Evolutionary conservation across 1,284 basidiomycete genomes (phyloP).

Genomic region (Ganoderma lucidum): DNA sequence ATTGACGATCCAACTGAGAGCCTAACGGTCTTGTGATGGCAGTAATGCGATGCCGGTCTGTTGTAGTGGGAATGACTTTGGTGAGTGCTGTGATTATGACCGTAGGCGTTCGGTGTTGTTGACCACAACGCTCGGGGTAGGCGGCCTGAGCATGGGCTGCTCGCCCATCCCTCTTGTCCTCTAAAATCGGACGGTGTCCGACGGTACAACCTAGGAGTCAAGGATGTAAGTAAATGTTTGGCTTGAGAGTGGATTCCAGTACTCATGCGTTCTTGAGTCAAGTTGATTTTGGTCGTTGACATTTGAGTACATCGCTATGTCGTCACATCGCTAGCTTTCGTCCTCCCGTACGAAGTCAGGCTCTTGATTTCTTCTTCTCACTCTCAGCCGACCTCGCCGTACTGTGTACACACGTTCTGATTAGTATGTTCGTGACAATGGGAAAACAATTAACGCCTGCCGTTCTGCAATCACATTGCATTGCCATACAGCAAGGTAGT

Average conservation of each 20-base stretch:
- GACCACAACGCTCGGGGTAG: conserved; percentile 3
- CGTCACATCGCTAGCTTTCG: conserved; percentile 23
- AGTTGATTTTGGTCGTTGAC: neutral
- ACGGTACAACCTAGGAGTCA: neutral
- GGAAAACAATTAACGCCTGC: neutral
- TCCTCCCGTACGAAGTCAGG: conserved; percentile 17
- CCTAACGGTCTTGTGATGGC: neutral
- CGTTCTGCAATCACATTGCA: neutral
- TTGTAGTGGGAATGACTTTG: conserved; percentile 26
- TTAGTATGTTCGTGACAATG: neutral
- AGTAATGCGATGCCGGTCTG: conserved; percentile 26
- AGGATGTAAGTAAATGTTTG: conserved; percentile 2
- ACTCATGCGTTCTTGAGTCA: neutral
- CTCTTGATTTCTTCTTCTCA: conserved; percentile 15
- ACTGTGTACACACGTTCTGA: conserved; percentile 19
- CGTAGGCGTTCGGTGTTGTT: neutral
- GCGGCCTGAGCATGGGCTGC: conserved; percentile 22
- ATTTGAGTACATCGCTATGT: conserved; percentile 7
- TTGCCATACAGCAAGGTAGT: neutral
- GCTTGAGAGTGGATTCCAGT: neutral
- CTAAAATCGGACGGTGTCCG: conserved; percentile 3
- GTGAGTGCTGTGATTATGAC: conserved; percentile 8
- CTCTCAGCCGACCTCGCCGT: conserved; percentile 26
- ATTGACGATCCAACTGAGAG: neutral
- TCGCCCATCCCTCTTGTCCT: conserved; percentile 15